Percentiles rank a stretch among this genome's conserved stretches.
Conservation (phyloP, 768 basidiomycete genomes). For the Pulveroboletus sp. region DNA sequence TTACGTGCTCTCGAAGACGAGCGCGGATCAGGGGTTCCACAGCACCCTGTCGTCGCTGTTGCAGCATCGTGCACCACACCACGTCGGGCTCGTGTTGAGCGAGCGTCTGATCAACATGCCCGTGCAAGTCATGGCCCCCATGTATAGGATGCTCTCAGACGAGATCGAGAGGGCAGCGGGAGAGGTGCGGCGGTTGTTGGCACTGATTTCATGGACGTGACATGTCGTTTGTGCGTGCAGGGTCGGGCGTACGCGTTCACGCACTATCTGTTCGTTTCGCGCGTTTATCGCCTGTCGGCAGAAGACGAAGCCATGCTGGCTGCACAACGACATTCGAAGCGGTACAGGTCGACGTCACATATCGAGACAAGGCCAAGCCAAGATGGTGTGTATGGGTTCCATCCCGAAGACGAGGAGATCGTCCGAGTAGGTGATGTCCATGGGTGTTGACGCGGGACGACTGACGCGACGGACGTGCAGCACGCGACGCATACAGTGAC, state of each 20-base stretch:
- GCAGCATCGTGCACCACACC: conserved; percentile 23
- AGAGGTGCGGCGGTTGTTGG: conserved; percentile 44
- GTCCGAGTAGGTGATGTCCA: conserved; percentile 41
- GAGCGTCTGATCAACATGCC: conserved; percentile 96
- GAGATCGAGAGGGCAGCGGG: conserved; percentile 73
- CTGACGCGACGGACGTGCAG: conserved; percentile 4
- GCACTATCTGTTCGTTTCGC: conserved; percentile 71
- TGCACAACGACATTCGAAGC: conserved; percentile 38
- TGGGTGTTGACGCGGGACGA: background rate
- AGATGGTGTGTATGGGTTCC: conserved; percentile 68
- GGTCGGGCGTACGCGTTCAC: conserved; percentile 66
- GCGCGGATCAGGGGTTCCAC: conserved; percentile 46
- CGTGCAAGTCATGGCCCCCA: conserved; percentile 84
- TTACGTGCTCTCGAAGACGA: conserved; percentile 64
- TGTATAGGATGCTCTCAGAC: conserved; percentile 84
- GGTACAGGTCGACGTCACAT: conserved; percentile 25
- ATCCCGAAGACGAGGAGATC: conserved; percentile 80
- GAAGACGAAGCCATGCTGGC: conserved; percentile 49
- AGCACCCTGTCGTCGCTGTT: conserved; percentile 45
- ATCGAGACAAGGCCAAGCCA: conserved; percentile 14
- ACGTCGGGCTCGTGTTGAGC: conserved; percentile 80
- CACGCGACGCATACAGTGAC: conserved; percentile 17
- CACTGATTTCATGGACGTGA: background rate
- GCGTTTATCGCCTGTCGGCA: conserved; percentile 68
- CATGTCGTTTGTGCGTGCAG: conserved; percentile 17